A percentile compares a stretch with the other conserved stretches of the same genome.
Evolutionary conservation across 805 yeast species (phyloP).

Genomic region (Danielozyma ontarioensis): DNA sequence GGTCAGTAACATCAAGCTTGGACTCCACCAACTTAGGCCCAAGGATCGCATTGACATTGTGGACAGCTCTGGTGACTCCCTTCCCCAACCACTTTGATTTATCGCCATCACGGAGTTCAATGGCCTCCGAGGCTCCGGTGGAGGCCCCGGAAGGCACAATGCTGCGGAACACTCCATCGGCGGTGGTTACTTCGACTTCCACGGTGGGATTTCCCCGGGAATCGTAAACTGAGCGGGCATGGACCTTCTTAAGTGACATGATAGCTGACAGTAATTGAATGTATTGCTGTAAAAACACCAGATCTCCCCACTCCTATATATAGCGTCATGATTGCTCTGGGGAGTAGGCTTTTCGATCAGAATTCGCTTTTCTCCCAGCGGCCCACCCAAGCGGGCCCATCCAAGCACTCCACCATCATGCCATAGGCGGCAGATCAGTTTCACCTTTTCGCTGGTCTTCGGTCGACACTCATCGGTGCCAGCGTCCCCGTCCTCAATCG

Average conservation of each 20-base stretch:
- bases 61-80: slow-evolving; percentile 16
- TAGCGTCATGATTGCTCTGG: too few relatives aligned
- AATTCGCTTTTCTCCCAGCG: too few relatives aligned
- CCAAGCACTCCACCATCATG: too few relatives aligned
- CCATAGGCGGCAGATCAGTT: too few relatives aligned
- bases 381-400: too few relatives aligned
- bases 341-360: too few relatives aligned
- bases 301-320: too few relatives aligned
- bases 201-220: slow-evolving; percentile 22
- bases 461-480: too few relatives aligned
- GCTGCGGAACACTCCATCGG: slow-evolving; percentile 13
- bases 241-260: slow-evolving; percentile 10
- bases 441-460: too few relatives aligned
- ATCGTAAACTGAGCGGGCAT: slow-evolving; percentile 16
- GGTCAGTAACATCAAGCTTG: slow-evolving; percentile 9
- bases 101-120: slow-evolving; percentile 19
- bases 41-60: slow-evolving; percentile 13
- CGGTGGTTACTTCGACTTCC: slow-evolving; percentile 15
- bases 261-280: too few relatives aligned
- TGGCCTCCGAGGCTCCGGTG: slow-evolving; percentile 17
- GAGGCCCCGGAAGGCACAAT: slow-evolving; percentile 21
- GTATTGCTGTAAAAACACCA: too few relatives aligned
- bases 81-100: slow-evolving; percentile 17
- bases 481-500: too few relatives aligned
- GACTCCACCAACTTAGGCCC: slow-evolving; percentile 14